A percentile compares a stretch with the other conserved stretches of the same genome.
phyloP scores from a whole-genome alignment of 441 rosid species.

The Theobroma grandiflorum region DNA sequence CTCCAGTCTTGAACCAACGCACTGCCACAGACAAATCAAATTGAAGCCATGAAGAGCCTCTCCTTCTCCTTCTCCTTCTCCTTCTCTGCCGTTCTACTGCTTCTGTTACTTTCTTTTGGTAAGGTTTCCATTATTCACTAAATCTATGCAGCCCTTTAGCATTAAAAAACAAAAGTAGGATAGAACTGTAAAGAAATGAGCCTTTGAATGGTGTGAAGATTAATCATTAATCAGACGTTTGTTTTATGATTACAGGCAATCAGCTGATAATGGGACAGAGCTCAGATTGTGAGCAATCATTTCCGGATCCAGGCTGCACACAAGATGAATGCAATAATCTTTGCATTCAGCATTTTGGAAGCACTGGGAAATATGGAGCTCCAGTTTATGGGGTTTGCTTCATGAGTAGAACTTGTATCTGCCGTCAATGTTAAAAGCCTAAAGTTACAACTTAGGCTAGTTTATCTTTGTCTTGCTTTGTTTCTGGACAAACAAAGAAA shows the following conservation, averaged over 20 bases:
- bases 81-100: neutral
- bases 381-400: neutral
- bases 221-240: neutral
- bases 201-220: neutral
- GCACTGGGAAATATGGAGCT: neutral
- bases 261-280: neutral
- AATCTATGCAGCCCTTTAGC: neutral
- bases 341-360: neutral
- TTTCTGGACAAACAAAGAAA: neutral
- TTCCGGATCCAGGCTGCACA: neutral
- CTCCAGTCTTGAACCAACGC: neutral
- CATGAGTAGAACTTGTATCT: neutral
- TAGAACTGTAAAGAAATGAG: neutral
- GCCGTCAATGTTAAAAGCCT: neutral
- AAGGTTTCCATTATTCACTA: neutral
- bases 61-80: neutral
- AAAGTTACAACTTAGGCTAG: neutral
- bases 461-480: neutral
- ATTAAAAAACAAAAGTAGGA: neutral
- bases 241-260: conserved; percentile 5
- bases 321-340: neutral
- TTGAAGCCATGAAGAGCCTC: conserved; percentile 18
- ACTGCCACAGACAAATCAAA: neutral
- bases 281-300: conserved; percentile 8
- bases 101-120: neutral